Evolutionary conservation across 1,139 yeast genomes (phyloP).

Genomic region (Blastobotrys ciferrii): DNA sequence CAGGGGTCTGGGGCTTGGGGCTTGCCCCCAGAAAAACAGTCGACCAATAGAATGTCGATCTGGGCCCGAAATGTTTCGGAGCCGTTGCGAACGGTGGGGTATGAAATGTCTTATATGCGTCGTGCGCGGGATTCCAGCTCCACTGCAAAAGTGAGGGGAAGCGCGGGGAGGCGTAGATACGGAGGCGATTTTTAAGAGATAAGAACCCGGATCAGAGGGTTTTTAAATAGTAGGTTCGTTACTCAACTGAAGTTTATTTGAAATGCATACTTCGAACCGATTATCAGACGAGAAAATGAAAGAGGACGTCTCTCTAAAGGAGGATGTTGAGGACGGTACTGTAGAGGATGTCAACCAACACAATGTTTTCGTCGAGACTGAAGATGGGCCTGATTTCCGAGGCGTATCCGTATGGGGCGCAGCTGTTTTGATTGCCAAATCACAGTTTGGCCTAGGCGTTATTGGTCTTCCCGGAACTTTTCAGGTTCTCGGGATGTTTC

Average conservation of each 20-base stretch:
- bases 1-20: no score
- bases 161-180: neutral
- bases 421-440: constrained; percentile 56
- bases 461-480: constrained; percentile 65
- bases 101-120: neutral
- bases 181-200: neutral
- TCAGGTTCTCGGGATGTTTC: constrained; percentile 55
- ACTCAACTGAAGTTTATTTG: no score
- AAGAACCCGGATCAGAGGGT: no score
- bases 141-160: neutral
- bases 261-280: no score
- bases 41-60: no score
- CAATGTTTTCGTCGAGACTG: constrained; percentile 13
- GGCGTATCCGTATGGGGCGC: constrained; percentile 32
- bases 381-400: constrained; percentile 17
- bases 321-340: neutral
- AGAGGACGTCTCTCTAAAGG: neutral
- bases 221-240: neutral
- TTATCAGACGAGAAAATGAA: neutral
- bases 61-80: neutral
- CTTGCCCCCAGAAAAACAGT: no score
- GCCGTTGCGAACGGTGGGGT: neutral
- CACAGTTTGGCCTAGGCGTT: constrained; percentile 59
- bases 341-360: neutral
- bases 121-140: neutral